phyloP scores from a whole-genome alignment of 768 basidiomycete genomes.

The Trametes coccinea region DNA sequence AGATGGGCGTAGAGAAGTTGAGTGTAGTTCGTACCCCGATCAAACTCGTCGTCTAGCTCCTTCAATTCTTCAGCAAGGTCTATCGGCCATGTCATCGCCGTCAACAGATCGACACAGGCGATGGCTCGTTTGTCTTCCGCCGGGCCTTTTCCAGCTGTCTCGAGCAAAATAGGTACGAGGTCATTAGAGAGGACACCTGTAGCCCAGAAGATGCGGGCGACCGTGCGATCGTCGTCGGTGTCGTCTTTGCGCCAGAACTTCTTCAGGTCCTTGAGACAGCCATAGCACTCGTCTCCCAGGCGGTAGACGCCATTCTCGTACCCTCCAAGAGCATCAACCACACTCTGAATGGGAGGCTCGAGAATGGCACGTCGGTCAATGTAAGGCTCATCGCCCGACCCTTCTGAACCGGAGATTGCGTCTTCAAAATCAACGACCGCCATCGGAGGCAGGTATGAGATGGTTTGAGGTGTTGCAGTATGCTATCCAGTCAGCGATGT shows the following conservation, averaged over 20 bases:
- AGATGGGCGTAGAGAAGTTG: slow-evolving; percentile 78
- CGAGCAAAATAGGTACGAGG: slow-evolving; percentile 80
- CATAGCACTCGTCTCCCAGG: slow-evolving; percentile 78
- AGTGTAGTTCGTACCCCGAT: slow-evolving; percentile 86
- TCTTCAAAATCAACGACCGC: slow-evolving; percentile 30
- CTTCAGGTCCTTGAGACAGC: slow-evolving; percentile 92
- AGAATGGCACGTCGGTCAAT: slow-evolving; percentile 54
- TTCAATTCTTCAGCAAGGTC: slow-evolving; percentile 92
- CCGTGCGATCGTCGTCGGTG: slow-evolving; percentile 93
- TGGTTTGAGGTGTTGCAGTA: too few species aligned
- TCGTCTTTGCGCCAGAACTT: slow-evolving; percentile 96
- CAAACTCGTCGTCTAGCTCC: slow-evolving; percentile 83
- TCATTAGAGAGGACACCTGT: slow-evolving; percentile 86
- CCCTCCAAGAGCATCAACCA: slow-evolving; percentile 82
- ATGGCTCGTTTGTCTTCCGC: slow-evolving; percentile 85
- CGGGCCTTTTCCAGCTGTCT: slow-evolving; percentile 73
- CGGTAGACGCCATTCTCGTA: slow-evolving; percentile 65
- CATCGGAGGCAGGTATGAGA: background rate
- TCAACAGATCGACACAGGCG: slow-evolving; percentile 84
- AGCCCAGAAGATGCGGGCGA: slow-evolving; percentile 90
- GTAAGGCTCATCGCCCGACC: slow-evolving; percentile 33
- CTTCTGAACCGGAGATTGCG: slow-evolving; percentile 31
- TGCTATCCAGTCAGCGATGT: background rate
- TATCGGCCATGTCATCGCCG: slow-evolving; percentile 99
- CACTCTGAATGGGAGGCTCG: slow-evolving; percentile 66